Base-by-base conservation (phyloP, 1,284 basidiomycete genomes). In the Schizopora paradoxa region DNA sequence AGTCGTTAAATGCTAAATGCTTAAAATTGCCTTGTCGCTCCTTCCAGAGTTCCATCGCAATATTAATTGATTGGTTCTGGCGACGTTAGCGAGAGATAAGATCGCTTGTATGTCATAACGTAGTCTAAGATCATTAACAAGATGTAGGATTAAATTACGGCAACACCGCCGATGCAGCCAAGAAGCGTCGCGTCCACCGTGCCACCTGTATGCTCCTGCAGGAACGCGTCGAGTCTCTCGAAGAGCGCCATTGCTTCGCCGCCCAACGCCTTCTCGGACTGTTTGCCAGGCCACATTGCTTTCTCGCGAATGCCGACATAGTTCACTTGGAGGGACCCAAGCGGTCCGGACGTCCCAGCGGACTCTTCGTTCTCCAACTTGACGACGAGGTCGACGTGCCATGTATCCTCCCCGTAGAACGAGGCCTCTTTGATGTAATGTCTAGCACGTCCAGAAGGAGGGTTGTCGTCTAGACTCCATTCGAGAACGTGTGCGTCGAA, bases 351-450 rank as follows among this genome's bases (percentile, higher is more conserved):
- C 21, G 56, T 13, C 8, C 25, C 43, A 18, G 41, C 34, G 39
- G 47, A 14, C 44, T 48, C 33, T 18, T 39, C 13, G 28, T 38
- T 39, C 5, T 65, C 62, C n/a, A 85, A 64, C 56, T 81, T 77
- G 44, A 91, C 66, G 27, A 81, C 75, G 49, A 94, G 69, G 53
- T 86, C 75, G 44, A 94, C 65, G 0, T 72, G 68, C 81, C 87
- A 94, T 0, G 68, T 68, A 50, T 88, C 75, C 25, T 76, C 74
- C 1, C 85, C 86, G 56, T 88, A 86, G 62, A 87, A 89, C 3
- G 88, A 90, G 0, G 79, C 88, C 61, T 91, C 88, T 62, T 95
- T 97, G 66, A 98, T 78, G 58, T 93, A 89, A 61, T 98, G 95
- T 5, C 91, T 74, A n/a, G 77, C 76, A 55, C 76, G 71, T 50